These are phyloP conservation scores for Didymella keratinophila DNA, from an alignment of 2,329 filamentous ascomycete genomes.

Conservation along the genomic window DNA sequence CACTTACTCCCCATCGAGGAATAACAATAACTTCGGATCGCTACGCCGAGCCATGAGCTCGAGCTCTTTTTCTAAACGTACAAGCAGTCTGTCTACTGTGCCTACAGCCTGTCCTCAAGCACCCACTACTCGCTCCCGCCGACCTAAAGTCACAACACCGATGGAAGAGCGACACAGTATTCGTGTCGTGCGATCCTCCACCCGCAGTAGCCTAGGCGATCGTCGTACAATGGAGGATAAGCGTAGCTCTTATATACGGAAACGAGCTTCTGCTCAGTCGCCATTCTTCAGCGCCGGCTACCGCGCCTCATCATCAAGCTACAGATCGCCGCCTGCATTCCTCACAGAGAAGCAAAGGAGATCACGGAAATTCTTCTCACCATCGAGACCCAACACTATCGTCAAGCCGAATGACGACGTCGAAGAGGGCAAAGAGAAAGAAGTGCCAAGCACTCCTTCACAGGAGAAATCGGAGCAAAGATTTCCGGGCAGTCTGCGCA, in stretches of 20 bases:
- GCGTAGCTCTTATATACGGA: slow-evolving; percentile 53
- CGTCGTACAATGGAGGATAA: slow-evolving; percentile 51
- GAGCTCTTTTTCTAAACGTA: slow-evolving; percentile 49
- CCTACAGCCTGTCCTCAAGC: slow-evolving; percentile 51
- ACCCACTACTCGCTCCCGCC: slow-evolving; percentile 31
- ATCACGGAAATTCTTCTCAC: slow-evolving; percentile 17
- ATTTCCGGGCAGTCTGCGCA: slow-evolving; percentile 38
- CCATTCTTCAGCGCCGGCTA: slow-evolving; percentile 52
- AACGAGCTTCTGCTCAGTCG: slow-evolving; percentile 49
- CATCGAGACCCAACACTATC: slow-evolving; percentile 25
- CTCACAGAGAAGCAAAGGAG: slow-evolving; percentile 22
- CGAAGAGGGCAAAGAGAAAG: slow-evolving; percentile 24
- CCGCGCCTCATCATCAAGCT: slow-evolving; percentile 44
- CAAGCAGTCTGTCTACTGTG: slow-evolving; percentile 52
- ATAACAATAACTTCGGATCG: slow-evolving; percentile 36
- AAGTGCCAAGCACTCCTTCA: slow-evolving; percentile 23
- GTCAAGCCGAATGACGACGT: slow-evolving; percentile 31
- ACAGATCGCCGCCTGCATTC: slow-evolving; percentile 34
- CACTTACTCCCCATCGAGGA: slow-evolving; percentile 40
- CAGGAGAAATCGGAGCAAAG: slow-evolving; percentile 17
- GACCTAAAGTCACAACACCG: slow-evolving; percentile 38
- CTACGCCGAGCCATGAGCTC: slow-evolving; percentile 44
- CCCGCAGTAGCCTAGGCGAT: slow-evolving; percentile 48
- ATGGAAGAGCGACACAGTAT: slow-evolving; percentile 51
- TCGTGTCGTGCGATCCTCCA: slow-evolving; percentile 47